Evolutionary conservation across 768 basidiomycete genomes (phyloP).

Genomic region (Boletus insuetus): DNA sequence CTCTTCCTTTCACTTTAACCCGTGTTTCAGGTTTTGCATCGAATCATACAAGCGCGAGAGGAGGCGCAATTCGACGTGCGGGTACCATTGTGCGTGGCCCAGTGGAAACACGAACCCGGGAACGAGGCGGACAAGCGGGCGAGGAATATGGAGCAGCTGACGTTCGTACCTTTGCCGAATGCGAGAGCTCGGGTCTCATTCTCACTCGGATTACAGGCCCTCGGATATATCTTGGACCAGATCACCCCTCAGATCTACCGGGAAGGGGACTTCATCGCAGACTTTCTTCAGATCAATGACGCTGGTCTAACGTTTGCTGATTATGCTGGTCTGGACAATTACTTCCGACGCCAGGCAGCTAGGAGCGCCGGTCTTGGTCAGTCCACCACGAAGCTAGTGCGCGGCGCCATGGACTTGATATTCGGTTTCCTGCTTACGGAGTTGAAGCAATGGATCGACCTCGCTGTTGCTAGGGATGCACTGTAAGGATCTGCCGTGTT

Average conservation of each 20-base stretch:
- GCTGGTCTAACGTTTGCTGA: slow-evolving; percentile 90
- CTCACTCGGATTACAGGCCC: slow-evolving; percentile 49
- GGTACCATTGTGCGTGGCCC: slow-evolving; percentile 84
- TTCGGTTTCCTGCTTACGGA: slow-evolving; percentile 90
- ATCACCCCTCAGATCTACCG: slow-evolving; percentile 71
- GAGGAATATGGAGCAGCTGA: slow-evolving; percentile 71
- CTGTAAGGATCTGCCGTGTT: slow-evolving; percentile 45
- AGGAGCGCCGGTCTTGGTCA: slow-evolving; percentile 63
- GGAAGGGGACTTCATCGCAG: slow-evolving; percentile 86
- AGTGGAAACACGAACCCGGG: slow-evolving; percentile 47
- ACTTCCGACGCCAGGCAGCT: slow-evolving; percentile 90
- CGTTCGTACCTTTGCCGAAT: slow-evolving; percentile 38
- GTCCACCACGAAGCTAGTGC: slow-evolving; percentile 73
- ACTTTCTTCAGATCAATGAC: slow-evolving; percentile 92
- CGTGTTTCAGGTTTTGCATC: slow-evolving; percentile 41
- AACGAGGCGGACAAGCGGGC: slow-evolving; percentile 50
- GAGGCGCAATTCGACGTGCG: slow-evolving; percentile 71
- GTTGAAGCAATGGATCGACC: slow-evolving; percentile 82
- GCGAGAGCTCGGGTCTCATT: not conserved
- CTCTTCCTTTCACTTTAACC: not conserved
- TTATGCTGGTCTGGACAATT: slow-evolving; percentile 90
- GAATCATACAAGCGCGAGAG: slow-evolving; percentile 36
- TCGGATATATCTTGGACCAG: slow-evolving; percentile 71
- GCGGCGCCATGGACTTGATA: slow-evolving; percentile 90
- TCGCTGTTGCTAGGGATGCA: slow-evolving; percentile 67